Evolutionary conservation across 805 yeast species (phyloP).

Genomic region (Starmerella geochares): DNA sequence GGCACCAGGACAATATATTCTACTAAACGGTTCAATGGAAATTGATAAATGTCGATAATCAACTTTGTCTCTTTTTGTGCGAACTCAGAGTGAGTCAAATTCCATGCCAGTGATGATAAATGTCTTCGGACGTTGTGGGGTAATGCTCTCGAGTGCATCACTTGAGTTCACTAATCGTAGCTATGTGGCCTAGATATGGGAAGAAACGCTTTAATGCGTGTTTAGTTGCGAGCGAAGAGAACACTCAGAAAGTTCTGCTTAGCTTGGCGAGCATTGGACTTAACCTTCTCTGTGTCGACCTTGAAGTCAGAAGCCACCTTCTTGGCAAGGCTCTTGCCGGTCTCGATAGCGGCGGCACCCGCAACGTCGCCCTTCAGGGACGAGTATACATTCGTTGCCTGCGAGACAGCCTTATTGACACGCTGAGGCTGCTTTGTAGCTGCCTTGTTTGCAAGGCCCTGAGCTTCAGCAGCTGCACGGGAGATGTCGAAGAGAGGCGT

Average conservation of each 20-base stretch:
- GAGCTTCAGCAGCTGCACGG: conserved; percentile 17
- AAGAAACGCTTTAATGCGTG: not conserved
- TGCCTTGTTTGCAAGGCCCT: conserved; percentile 5
- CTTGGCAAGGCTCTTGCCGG: conserved; percentile 17
- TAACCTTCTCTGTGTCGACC: conserved; percentile 13
- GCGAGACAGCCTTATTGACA: conserved; percentile 2
- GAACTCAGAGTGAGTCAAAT: no score
- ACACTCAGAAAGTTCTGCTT: conserved; percentile 10
- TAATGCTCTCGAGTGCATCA: no score
- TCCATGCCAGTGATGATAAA: no score
- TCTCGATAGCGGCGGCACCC: conserved; percentile 19
- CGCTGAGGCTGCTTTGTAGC: conserved; percentile 11
- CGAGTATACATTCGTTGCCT: conserved; percentile 11
- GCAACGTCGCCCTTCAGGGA: conserved; percentile 17
- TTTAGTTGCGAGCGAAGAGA: not conserved
- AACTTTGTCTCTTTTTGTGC: no score
- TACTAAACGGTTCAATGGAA: no score
- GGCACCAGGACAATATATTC: not conserved
- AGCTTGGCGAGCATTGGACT: conserved; percentile 6
- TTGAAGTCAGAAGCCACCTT: conserved; percentile 21
- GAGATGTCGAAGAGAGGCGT: conserved; percentile 19
- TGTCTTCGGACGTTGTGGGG: no score
- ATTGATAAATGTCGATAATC: no score
- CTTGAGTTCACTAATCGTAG: no score
- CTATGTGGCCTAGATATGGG: no score